Evolutionary conservation across 1,139 yeast genomes (phyloP), one percentile per base, ranked within the genome.

Genomic region (Geotrichum carabidarum): DNA sequence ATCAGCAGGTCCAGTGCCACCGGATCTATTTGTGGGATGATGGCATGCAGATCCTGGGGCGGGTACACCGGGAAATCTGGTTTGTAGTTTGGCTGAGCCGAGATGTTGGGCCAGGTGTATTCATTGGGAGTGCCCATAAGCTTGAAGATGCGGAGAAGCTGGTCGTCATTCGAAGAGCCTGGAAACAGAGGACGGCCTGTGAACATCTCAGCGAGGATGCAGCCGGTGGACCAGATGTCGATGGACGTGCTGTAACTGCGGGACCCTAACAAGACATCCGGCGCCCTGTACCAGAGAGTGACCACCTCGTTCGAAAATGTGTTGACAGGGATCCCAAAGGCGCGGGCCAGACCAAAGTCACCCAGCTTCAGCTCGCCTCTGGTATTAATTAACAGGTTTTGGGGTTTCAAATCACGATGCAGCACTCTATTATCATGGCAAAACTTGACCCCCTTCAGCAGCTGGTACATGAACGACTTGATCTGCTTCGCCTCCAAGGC

Each of bases 171-270:
- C 46, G 95, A 89, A 8, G 94, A 82, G 2, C 99, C 99, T 1
- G 99, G 96, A 70, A 93, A 93, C 55, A 93, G 74, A 0, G 99
- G 97, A 64, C 93, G 84, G n/a, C 99, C 99, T 8, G 96, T 88
- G 63, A 93, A 85, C 99, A 93, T 93, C 69, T 93, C 99, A 1
- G 98, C 98, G 68, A 93, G 78, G 54, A 93, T 93, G 72, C 99
- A 93, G 11, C 99, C 99, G 22, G 96, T 95, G 32, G 97, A 89
- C 99, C 99, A 93, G 73, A 93, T 90, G 71, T 93, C 99, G 60
- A 93, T 93, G 0, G 96, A 88, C 0, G 99, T 93, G 35, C 96
- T 86, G 71, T 93, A 93, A 50, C 95, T 90, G 62, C 97, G 80
- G 0, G 96, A 88, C 0, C 99, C 99, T 71, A 93, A 80, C 54